A percentile compares a stretch with the other conserved stretches of the same genome.
These are phyloP conservation scores for Calonectria hongkongensis DNA, from an alignment of 2,329 filamentous ascomycete species.

Conservation along the genomic window DNA sequence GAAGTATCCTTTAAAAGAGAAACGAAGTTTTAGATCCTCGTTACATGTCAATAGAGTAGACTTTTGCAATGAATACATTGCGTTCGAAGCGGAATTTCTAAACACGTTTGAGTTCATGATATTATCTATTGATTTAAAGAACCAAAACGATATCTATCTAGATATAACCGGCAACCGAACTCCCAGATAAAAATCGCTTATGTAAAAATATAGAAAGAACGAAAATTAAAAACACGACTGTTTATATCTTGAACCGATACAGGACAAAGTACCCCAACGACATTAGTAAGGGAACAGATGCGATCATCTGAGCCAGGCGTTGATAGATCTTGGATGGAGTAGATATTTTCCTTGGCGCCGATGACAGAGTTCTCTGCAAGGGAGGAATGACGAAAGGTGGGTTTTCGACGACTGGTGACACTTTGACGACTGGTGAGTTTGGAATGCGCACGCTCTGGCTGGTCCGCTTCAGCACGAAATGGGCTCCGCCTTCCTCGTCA, in stretches of 20 bases:
- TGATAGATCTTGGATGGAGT: background rate
- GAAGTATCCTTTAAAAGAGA: no score
- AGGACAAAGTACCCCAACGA: background rate
- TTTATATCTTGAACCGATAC: slow-evolving; percentile 9
- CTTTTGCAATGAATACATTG: no score
- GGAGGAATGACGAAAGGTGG: background rate
- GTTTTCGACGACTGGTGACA: no score
- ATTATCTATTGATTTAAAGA: background rate
- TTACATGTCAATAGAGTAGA: no score
- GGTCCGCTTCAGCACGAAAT: background rate
- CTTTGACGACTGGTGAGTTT: background rate
- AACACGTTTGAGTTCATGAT: no score
- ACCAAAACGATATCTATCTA: no score
- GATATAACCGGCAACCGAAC: background rate
- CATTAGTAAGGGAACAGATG: background rate
- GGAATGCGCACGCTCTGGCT: background rate
- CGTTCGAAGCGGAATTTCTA: no score
- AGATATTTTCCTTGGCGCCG: background rate
- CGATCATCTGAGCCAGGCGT: background rate
- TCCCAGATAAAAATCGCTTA: background rate
- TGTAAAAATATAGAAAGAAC: background rate
- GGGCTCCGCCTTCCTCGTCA: background rate
- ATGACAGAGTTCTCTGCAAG: background rate
- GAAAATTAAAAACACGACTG: background rate
- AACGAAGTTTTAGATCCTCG: no score